Percentiles rank a stretch among this genome's conserved stretches.
These are phyloP conservation scores for Phytopythium delawarense DNA, from an alignment of 352 stramenopile species.

Conservation along the genomic window DNA sequence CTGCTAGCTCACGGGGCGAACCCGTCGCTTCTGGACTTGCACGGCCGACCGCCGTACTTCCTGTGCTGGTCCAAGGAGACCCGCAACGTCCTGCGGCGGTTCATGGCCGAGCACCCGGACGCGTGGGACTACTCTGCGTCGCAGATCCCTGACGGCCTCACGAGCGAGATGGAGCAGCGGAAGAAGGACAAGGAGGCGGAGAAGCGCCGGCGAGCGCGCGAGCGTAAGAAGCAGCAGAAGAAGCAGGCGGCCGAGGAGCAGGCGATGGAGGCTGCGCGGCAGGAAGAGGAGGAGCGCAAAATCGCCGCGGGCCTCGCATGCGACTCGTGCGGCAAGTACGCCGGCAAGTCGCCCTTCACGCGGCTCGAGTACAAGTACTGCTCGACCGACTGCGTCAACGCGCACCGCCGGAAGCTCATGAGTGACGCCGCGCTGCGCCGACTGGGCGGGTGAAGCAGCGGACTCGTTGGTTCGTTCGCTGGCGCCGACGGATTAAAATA, in stretches of 20 bases:
- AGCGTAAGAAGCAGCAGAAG: slow-evolving; percentile 92
- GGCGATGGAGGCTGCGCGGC: slow-evolving; percentile 54
- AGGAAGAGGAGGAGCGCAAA: slow-evolving; percentile 68
- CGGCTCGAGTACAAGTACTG: slow-evolving; percentile 94
- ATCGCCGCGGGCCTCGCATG: slow-evolving; percentile 69
- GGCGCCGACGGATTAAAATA: background rate
- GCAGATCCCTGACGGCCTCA: slow-evolving; percentile 73
- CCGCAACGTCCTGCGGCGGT: slow-evolving; percentile 90
- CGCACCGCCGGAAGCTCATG: slow-evolving; percentile 92
- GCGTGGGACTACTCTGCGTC: slow-evolving; percentile 68
- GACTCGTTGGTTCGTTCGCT: background rate
- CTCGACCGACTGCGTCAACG: slow-evolving; percentile 91
- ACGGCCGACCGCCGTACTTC: slow-evolving; percentile 86
- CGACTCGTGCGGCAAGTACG: slow-evolving; percentile 77
- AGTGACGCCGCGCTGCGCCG: slow-evolving; percentile 88
- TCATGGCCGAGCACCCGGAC: slow-evolving; percentile 77
- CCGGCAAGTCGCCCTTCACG: slow-evolving; percentile 86
- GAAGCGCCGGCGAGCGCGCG: slow-evolving; percentile 82
- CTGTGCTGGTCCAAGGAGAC: slow-evolving; percentile 85
- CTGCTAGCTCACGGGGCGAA: slow-evolving; percentile 84
- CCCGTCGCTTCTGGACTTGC: slow-evolving; percentile 78
- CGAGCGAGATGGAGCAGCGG: slow-evolving; percentile 78
- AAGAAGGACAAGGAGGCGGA: slow-evolving; percentile 85
- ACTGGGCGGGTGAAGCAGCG: slow-evolving; percentile 32
- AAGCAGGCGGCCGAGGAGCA: slow-evolving; percentile 65